Conservation (phyloP, 2,329 filamentous ascomycete species). For the Bertia moriformis region DNA sequence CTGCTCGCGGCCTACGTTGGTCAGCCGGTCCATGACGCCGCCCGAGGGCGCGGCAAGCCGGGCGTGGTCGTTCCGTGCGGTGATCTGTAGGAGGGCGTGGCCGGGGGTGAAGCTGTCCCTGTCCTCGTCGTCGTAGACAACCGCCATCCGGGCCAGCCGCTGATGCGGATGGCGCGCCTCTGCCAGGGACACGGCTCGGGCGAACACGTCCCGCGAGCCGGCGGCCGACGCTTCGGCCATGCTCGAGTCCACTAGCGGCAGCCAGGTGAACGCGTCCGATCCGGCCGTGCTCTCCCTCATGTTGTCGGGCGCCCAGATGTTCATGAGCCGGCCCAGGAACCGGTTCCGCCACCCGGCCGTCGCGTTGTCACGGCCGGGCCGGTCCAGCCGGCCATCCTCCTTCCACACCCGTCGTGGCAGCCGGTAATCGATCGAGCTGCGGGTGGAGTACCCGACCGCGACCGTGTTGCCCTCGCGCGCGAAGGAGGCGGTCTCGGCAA, state of each 20-base stretch:
- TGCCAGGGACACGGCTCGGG: conserved; percentile 60
- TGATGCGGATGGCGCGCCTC: conserved; percentile 34
- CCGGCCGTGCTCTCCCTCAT: conserved; percentile 48
- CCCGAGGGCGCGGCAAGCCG: conserved; percentile 50
- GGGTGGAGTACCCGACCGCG: conserved; percentile 72
- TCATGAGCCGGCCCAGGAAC: conserved; percentile 69
- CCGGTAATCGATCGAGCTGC: conserved; percentile 71
- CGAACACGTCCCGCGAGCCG: conserved; percentile 57
- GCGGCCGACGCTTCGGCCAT: conserved; percentile 56
- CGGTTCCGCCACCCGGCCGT: conserved; percentile 68
- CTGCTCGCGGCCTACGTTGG: conserved; percentile 59
- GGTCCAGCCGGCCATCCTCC: conserved; percentile 62
- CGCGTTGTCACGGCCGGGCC: conserved; percentile 58
- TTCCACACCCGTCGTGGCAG: conserved; percentile 71
- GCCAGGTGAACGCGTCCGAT: conserved; percentile 67
- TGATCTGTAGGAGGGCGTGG: conserved; percentile 71
- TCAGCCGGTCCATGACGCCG: conserved; percentile 58
- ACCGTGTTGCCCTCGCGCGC: conserved; percentile 73
- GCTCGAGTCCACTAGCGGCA: conserved; percentile 72
- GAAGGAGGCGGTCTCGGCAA: conserved; percentile 90
- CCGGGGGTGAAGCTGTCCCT: conserved; percentile 52
- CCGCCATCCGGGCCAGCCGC: conserved; percentile 48
- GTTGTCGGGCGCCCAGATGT: conserved; percentile 75
- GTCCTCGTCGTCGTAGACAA: conserved; percentile 55
- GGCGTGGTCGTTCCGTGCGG: conserved; percentile 49